phyloP scores from a whole-genome alignment of 83 land plant genomes.

The Diphasiastrum complanatum region DNA sequence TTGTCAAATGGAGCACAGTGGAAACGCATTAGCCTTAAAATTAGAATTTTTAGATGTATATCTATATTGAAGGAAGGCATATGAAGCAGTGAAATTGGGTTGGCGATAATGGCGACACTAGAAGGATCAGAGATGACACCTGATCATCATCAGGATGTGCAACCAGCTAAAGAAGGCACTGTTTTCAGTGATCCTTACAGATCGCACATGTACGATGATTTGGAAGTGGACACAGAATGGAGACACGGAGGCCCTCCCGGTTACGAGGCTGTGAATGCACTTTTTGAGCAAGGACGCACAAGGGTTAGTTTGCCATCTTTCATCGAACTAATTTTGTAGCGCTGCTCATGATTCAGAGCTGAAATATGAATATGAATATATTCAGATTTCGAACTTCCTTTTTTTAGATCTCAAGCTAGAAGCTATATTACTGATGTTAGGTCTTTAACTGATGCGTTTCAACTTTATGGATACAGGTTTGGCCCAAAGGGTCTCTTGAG shows the following conservation, averaged over 20 bases:
- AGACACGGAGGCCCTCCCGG: slow-evolving; percentile 33
- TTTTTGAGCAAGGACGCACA: slow-evolving; percentile 39
- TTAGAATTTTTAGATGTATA: too few species aligned
- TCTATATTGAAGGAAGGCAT: too few species aligned
- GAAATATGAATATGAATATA: background rate
- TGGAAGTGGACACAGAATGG: slow-evolving; percentile 23
- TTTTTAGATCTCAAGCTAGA: too few species aligned
- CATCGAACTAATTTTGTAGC: background rate
- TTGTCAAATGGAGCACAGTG: too few species aligned
- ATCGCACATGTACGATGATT: slow-evolving; percentile 15
- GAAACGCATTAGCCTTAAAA: too few species aligned
- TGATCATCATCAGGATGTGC: too few species aligned
- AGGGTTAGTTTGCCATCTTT: too few species aligned
- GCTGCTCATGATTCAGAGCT: background rate
- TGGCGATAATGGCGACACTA: too few species aligned
- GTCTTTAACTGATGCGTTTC: background rate
- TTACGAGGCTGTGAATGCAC: slow-evolving; percentile 23
- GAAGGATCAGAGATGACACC: too few species aligned
- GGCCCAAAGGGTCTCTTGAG: slow-evolving; percentile 70
- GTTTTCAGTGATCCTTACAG: slow-evolving; percentile 39
- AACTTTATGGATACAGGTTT: slow-evolving; percentile 29
- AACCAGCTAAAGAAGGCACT: too few species aligned
- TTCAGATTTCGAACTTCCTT: background rate
- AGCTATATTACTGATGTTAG: too few species aligned
- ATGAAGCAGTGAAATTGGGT: too few species aligned